Percentiles rank a stretch among this genome's conserved stretches.
These are phyloP conservation scores for Strigomonas galati DNA, from an alignment of 208 protist genomes.

Conservation along the genomic window DNA sequence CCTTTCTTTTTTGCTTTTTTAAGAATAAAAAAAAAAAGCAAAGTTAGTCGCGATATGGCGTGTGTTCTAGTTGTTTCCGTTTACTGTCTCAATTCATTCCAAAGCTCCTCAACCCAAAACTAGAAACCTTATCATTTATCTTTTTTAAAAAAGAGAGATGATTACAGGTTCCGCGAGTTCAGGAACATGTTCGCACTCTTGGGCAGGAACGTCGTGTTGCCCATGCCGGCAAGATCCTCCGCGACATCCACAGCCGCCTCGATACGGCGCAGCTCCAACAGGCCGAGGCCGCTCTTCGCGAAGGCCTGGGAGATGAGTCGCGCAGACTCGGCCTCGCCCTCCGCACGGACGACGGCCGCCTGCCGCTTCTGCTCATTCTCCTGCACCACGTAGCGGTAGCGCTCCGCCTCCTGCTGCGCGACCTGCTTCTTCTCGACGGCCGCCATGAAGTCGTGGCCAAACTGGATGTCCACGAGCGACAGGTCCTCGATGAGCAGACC, in stretches of 20 bases:
- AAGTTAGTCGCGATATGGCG: neutral
- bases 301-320: slow-evolving; percentile 91
- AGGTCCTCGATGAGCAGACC: slow-evolving; percentile 97
- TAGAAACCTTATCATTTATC: too few relatives aligned
- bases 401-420: slow-evolving; percentile 97
- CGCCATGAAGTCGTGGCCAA: slow-evolving; percentile 94
- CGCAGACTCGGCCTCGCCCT: slow-evolving; percentile 94
- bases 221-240: slow-evolving; percentile 68
- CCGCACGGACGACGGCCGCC: slow-evolving; percentile 92
- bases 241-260: slow-evolving; percentile 96
- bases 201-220: slow-evolving; percentile 86
- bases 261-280: slow-evolving; percentile 95
- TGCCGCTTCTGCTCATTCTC: slow-evolving; percentile 94
- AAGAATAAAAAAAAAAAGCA: slow-evolving; percentile 5
- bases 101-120: too few relatives aligned
- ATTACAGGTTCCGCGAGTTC: slow-evolving; percentile 28
- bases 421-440: slow-evolving; percentile 97
- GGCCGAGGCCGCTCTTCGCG: slow-evolving; percentile 61
- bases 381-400: slow-evolving; percentile 93
- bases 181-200: slow-evolving; percentile 65
- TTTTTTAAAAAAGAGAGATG: too few relatives aligned
- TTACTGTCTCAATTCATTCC: too few relatives aligned
- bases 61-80: neutral
- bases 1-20: too few relatives aligned
- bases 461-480: slow-evolving; percentile 96